A percentile compares a stretch with the other conserved stretches of the same genome.
phyloP scores from a whole-genome alignment of 2,329 filamentous ascomycete genomes.

The Lanzia echinophila region DNA sequence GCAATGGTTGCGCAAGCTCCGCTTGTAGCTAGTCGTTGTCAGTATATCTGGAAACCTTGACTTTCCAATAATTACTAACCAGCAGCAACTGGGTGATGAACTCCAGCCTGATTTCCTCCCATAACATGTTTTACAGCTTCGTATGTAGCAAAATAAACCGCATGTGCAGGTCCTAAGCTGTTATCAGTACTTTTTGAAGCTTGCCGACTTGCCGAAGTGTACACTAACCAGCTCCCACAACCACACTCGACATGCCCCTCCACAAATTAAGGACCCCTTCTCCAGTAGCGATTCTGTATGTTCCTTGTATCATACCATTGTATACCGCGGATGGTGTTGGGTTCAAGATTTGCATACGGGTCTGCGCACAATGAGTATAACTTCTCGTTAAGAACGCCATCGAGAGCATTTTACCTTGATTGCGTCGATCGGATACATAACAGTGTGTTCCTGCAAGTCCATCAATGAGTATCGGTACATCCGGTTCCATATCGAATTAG shows the following conservation, averaged over 20 bases:
- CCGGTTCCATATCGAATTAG: constrained; percentile 2
- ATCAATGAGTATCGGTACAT: constrained; percentile 19
- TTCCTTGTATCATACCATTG: constrained; percentile 84
- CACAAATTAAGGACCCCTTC: constrained; percentile 90
- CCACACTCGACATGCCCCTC: constrained; percentile 94
- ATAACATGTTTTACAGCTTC: constrained; percentile 95
- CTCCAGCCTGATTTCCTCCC: constrained; percentile 80
- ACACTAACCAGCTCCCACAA: constrained; percentile 79
- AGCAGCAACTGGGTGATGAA: constrained; percentile 88
- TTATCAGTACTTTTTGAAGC: constrained; percentile 20
- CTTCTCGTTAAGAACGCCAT: background rate
- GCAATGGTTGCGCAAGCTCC: constrained; percentile 94
- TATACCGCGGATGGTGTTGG: constrained; percentile 75
- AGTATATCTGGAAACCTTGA: constrained; percentile 23
- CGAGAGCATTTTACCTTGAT: constrained; percentile 64
- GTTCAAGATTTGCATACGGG: constrained; percentile 94
- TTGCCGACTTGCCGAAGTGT: background rate
- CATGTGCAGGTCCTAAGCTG: constrained; percentile 78
- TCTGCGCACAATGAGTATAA: constrained; percentile 47
- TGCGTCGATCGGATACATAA: constrained; percentile 98
- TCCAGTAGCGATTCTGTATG: constrained; percentile 81
- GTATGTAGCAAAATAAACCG: constrained; percentile 97
- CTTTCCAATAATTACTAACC: constrained; percentile 47
- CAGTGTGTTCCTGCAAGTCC: constrained; percentile 74
- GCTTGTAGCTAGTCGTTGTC: constrained; percentile 62